Conservation (phyloP, 306 rosid species). For the Fragaria vesca region DNA sequence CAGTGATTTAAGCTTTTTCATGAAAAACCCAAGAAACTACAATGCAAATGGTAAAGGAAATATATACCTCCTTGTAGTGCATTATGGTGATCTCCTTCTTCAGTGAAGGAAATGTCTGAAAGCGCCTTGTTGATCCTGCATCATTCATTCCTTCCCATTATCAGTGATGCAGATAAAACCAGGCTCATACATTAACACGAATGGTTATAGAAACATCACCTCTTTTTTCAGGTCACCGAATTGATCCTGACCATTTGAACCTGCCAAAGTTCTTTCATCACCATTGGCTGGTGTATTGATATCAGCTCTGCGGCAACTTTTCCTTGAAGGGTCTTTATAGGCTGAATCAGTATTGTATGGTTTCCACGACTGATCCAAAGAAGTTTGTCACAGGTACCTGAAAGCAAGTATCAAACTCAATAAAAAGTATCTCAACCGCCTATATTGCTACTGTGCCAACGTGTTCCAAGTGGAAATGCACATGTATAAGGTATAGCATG, state of each 20-base stretch:
- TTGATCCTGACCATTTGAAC: slow-evolving; percentile 36
- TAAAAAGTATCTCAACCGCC: not conserved
- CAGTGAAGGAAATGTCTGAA: slow-evolving; percentile 16
- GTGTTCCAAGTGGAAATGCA: slow-evolving; percentile 11
- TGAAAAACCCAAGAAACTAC: not conserved
- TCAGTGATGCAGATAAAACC: slow-evolving; percentile 11
- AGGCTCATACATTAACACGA: not conserved
- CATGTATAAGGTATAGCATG: not conserved
- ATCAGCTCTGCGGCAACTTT: slow-evolving; percentile 21
- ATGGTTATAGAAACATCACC: slow-evolving; percentile 38
- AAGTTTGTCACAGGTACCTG: slow-evolving; percentile 94
- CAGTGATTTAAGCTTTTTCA: not conserved
- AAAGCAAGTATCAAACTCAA: not conserved
- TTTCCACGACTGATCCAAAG: slow-evolving; percentile 95
- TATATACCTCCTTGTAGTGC: slow-evolving; percentile 65
- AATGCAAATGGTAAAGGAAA: not conserved
- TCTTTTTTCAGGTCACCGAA: slow-evolving; percentile 23
- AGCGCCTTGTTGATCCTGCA: slow-evolving; percentile 50
- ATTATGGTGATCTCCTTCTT: slow-evolving; percentile 47
- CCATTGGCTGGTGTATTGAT: slow-evolving; percentile 20
- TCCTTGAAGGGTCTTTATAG: slow-evolving; percentile 41
- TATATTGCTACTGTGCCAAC: not conserved
- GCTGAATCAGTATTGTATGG: slow-evolving; percentile 88
- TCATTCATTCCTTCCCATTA: slow-evolving; percentile 27
- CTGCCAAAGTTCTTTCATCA: slow-evolving; percentile 32